Percentiles rank a stretch among this genome's conserved stretches.
Conservation (phyloP, 2,329 filamentous ascomycete species). For the Colletotrichum agaves region DNA sequence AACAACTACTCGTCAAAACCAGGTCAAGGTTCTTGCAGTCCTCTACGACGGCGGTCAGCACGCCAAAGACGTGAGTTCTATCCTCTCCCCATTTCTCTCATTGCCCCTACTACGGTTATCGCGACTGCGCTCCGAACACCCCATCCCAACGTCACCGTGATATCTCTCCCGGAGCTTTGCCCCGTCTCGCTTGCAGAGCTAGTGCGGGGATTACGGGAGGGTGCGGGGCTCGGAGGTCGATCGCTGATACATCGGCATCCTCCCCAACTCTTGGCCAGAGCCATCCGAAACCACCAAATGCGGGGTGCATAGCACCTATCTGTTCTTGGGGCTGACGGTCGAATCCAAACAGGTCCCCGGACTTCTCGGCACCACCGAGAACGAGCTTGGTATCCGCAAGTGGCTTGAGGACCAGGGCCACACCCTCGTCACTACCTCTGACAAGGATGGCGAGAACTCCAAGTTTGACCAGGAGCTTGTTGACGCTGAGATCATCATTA, state of each 20-base stretch:
- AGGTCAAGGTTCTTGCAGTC: slow-evolving; percentile 96
- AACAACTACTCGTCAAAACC: slow-evolving; percentile 53
- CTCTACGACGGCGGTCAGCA: slow-evolving; percentile 93
- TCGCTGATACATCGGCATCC: slow-evolving; percentile 39
- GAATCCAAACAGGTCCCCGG: slow-evolving; percentile 69
- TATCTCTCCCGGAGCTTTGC: slow-evolving; percentile 27
- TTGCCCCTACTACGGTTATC: neutral
- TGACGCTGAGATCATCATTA: slow-evolving; percentile 98
- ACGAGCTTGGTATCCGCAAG: slow-evolving; percentile 95
- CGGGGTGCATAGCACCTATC: slow-evolving; percentile 34
- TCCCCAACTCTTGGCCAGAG: slow-evolving; percentile 23
- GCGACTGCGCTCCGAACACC: neutral
- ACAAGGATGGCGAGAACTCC: slow-evolving; percentile 95
- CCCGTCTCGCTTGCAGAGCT: slow-evolving; percentile 28
- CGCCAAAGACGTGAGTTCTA: slow-evolving; percentile 77
- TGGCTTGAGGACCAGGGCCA: slow-evolving; percentile 98
- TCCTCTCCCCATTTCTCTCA: neutral
- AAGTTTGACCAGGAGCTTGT: slow-evolving; percentile 95
- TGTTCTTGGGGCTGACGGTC: slow-evolving; percentile 21
- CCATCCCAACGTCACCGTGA: slow-evolving; percentile 33
- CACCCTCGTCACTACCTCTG: slow-evolving; percentile 94
- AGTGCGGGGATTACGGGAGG: slow-evolving; percentile 35
- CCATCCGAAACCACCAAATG: slow-evolving; percentile 29
- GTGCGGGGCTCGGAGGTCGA: slow-evolving; percentile 37
- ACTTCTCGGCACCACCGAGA: slow-evolving; percentile 95